Evolutionary conservation across 108 stramenopile species (phyloP).

Genomic region (Cyclotella distinguenda): DNA sequence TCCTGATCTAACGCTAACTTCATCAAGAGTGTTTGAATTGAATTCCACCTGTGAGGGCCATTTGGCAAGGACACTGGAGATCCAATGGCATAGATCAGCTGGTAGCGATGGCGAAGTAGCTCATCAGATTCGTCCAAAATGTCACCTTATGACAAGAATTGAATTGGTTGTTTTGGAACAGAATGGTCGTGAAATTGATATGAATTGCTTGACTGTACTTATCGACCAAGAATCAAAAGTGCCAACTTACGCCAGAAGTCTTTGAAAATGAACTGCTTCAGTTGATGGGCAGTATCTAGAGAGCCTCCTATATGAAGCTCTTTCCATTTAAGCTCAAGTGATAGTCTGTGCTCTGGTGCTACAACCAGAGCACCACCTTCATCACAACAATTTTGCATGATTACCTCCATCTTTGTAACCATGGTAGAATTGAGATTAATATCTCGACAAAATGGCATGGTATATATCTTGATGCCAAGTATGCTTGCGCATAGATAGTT

Average conservation of each 20-base stretch:
- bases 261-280: conserved; percentile 7
- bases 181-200: too few relatives aligned
- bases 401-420: conserved; percentile 23
- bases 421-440: conserved; percentile 23
- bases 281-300: neutral
- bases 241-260: conserved; percentile 41
- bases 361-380: conserved; percentile 47
- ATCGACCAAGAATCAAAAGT: too few relatives aligned
- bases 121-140: conserved; percentile 64
- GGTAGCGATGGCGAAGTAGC: conserved; percentile 48
- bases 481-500: conserved; percentile 37
- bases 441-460: conserved; percentile 53
- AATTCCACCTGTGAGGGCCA: conserved; percentile 31
- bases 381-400: conserved; percentile 32
- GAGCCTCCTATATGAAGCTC: conserved; percentile 36
- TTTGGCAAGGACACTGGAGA: conserved; percentile 17
- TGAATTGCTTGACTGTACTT: too few relatives aligned
- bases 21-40: conserved; percentile 23
- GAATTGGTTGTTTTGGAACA: too few relatives aligned
- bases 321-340: conserved; percentile 50
- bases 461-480: conserved; percentile 28
- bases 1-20: conserved; percentile 8
- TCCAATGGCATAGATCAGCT: conserved; percentile 58
- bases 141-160: too few relatives aligned
- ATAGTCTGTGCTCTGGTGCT: conserved; percentile 57